phyloP scores from a whole-genome alignment of 208 protist genomes.

The Angomonas desouzai region DNA sequence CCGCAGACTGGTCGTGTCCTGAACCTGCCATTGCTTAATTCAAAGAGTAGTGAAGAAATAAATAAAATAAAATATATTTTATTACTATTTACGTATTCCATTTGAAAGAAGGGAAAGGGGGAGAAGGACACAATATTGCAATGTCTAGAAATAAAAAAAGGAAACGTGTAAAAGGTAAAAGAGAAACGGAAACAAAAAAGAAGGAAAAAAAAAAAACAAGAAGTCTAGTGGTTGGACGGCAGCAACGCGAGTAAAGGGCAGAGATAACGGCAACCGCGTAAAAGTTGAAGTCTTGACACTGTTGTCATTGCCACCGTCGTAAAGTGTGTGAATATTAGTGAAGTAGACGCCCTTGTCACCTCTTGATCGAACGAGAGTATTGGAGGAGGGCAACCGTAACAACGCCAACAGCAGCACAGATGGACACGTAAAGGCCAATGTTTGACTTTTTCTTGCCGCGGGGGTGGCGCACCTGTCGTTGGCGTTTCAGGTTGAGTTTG shows the following conservation, averaged over 20 bases:
- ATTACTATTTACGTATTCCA: too few species aligned
- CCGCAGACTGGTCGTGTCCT: conserved; percentile 97
- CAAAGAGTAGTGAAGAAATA: too few species aligned
- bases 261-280: background rate
- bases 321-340: too few species aligned
- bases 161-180: too few species aligned
- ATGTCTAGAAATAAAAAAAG: too few species aligned
- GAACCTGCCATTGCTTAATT: conserved; percentile 61
- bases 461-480: background rate
- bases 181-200: too few species aligned
- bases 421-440: background rate
- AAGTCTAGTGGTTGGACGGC: conserved; percentile 12
- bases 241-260: conserved; percentile 3
- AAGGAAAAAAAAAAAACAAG: too few species aligned
- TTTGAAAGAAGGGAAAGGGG: too few species aligned
- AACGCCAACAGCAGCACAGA: background rate
- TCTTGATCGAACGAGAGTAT: conserved; percentile 1
- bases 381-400: background rate
- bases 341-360: background rate
- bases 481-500: conserved; percentile 33
- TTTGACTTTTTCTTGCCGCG: background rate
- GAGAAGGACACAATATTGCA: too few species aligned
- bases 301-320: too few species aligned
- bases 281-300: background rate
- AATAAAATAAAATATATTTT: too few species aligned